Percentiles rank a stretch among this genome's conserved stretches.
Evolutionary conservation across 208 protist genomes (phyloP).

Genomic region (Leishmania turanica): DNA sequence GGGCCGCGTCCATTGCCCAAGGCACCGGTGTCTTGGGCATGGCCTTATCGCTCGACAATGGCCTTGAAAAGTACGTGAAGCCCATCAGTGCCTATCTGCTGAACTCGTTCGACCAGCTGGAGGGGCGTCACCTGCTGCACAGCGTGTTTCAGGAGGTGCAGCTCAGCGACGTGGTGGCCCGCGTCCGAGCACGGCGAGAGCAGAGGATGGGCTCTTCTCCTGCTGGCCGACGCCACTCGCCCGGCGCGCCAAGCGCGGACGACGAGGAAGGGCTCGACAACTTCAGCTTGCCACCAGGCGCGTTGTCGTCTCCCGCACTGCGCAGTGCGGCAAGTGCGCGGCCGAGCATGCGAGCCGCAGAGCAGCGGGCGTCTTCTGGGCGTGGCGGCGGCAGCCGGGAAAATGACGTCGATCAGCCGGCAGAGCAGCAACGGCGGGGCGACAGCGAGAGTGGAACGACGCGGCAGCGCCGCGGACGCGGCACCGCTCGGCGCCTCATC

Average conservation of each 20-base stretch:
- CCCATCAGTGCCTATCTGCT: slow-evolving; percentile 29
- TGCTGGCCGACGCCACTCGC: neutral
- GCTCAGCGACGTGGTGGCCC: slow-evolving; percentile 35
- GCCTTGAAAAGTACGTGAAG: slow-evolving; percentile 24
- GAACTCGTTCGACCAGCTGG: slow-evolving; percentile 25
- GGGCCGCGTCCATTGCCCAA: slow-evolving; percentile 6
- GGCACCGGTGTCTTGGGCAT: slow-evolving; percentile 9
- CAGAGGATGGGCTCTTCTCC: neutral
- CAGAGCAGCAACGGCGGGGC: slow-evolving; percentile 1
- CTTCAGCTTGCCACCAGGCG: slow-evolving; percentile 27
- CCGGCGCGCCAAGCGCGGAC: neutral
- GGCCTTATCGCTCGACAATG: slow-evolving; percentile 8
- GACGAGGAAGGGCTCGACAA: slow-evolving; percentile 11
- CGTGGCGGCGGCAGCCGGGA: neutral
- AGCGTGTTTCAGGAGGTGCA: slow-evolving; percentile 28
- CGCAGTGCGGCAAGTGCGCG: slow-evolving; percentile 12
- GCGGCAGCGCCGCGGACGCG: neutral
- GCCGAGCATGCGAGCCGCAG: slow-evolving; percentile 21
- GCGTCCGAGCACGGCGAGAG: slow-evolving; percentile 10
- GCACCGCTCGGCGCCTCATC: slow-evolving; percentile 3
- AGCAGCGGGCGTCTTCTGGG: slow-evolving; percentile 2
- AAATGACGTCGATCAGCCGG: neutral
- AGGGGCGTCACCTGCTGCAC: slow-evolving; percentile 30
- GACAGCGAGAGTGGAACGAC: slow-evolving; percentile 8
- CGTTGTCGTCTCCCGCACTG: slow-evolving; percentile 17